These are phyloP conservation scores for Candida saitoana DNA, from an alignment of 805 yeast genomes.

Conservation along the genomic window DNA sequence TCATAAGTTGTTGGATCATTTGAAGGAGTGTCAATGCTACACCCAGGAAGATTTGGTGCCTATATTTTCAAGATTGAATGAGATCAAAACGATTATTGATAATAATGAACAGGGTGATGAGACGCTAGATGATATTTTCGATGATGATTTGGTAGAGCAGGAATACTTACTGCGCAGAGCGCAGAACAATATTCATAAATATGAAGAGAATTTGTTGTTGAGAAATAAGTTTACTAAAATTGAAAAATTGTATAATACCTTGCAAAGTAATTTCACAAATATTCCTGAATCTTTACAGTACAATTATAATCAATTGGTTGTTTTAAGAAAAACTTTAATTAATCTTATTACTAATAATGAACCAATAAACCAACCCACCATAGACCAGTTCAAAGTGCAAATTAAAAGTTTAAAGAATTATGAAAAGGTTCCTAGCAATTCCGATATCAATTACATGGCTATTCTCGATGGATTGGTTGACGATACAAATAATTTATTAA, in stretches of 20 bases:
- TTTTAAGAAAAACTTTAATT: conserved; percentile 59
- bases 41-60: conserved; percentile 82
- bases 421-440: conserved; percentile 30
- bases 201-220: conserved; percentile 59
- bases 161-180: conserved; percentile 9
- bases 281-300: conserved; percentile 36
- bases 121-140: conserved; percentile 13
- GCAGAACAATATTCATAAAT: conserved; percentile 28
- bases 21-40: conserved; percentile 75
- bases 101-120: conserved; percentile 10
- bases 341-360: conserved; percentile 23
- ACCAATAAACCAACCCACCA: conserved; percentile 1
- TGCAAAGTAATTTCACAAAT: conserved; percentile 49
- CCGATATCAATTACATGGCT: conserved; percentile 20
- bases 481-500: conserved; percentile 72
- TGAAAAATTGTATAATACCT: conserved; percentile 48
- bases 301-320: conserved; percentile 56
- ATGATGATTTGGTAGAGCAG: conserved; percentile 13
- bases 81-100: conserved; percentile 61
- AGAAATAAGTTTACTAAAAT: conserved; percentile 66
- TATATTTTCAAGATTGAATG: conserved; percentile 65
- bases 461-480: conserved; percentile 73
- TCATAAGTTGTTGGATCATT: conserved; percentile 74
- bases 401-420: conserved; percentile 1
- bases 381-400: conserved; percentile 1